Base-by-base conservation (phyloP, 2,329 filamentous ascomycete genomes). In the Epicoccum sorghinum region DNA sequence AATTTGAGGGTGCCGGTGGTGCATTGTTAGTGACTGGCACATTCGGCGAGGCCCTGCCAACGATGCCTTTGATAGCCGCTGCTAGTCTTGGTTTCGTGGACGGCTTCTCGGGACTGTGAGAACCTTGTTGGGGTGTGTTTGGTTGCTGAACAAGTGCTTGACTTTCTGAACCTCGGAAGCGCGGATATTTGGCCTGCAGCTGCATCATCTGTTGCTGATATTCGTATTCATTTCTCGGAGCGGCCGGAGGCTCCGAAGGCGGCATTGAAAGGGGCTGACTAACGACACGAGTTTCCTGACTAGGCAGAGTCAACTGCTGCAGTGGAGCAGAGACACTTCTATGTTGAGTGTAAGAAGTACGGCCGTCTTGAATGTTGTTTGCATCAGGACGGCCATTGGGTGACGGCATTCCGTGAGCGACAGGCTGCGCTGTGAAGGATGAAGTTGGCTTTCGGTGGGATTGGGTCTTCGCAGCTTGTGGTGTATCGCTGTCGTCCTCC, bases 61-160 rank as follows among this genome's bases (percentile, higher is more conserved):
- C 70, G 23, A 73, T 49, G 13, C 51, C 59, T 58, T 82, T 83
- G 58, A 85, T 80, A n/a, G 84, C 64, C n/a, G 66, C 70, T 13
- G 66, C 60, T n/a, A 73, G 37, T 27, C 64, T 69, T 18, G 67
- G 66, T 23, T 63, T 68, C 0, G 61, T 58, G 7, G 64, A 63
- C 10, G 50, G 25, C 50, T 72, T 71, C 23, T 66, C 66, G 12
- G 69, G 62, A 35, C 52, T 57, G 22, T 57, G 65, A 4, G 46
- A 30, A 27, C 46, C 33, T 12, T 78, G 72, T 7, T 62, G 51
- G 7, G 10, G 45, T 10, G 57, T 41, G 9, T 49, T 46, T 12
- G 61, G 70, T 12, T 75, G 74, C 68, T 75, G 45, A 14, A 75
- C 71, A 7, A 73, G 65, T 12, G 74, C 58, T 7, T 76, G 70